These are phyloP conservation scores for Fusarium mundagurra DNA, from an alignment of 2,329 filamentous ascomycete species.

Conservation along the genomic window DNA sequence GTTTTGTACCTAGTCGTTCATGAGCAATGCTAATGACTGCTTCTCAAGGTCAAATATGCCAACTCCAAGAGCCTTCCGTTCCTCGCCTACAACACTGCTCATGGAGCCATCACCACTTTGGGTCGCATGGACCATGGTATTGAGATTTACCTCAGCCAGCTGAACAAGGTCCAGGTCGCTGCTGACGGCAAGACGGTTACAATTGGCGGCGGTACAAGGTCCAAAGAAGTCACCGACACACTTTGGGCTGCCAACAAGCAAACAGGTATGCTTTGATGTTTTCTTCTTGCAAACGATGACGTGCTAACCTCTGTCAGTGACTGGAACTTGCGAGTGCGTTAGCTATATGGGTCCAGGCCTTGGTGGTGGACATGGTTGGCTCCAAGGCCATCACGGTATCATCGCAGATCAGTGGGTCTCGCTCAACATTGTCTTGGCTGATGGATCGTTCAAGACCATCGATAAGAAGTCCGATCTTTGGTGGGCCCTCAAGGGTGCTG, in stretches of 20 bases:
- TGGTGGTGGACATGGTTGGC: constrained; percentile 46
- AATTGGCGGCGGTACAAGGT: constrained; percentile 58
- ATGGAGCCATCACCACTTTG: constrained; percentile 61
- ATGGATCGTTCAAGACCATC: constrained; percentile 40
- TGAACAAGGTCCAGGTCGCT: constrained; percentile 55
- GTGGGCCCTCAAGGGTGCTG: constrained; percentile 49
- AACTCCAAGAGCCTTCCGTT: constrained; percentile 59
- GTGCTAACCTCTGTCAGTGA: constrained; percentile 21
- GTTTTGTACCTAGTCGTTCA: rapidly evolving
- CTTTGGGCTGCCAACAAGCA: constrained; percentile 63
- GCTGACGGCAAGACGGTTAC: constrained; percentile 56
- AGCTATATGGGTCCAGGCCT: constrained; percentile 45
- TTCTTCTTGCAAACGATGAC: too few relatives aligned
- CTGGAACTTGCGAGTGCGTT: constrained; percentile 42
- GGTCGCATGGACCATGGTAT: constrained; percentile 60
- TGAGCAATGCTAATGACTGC: not conserved
- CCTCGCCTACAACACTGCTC: constrained; percentile 62
- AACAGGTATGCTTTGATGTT: constrained; percentile 48
- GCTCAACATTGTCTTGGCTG: constrained; percentile 46
- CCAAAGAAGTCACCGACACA: constrained; percentile 56
- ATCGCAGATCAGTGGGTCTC: constrained; percentile 49
- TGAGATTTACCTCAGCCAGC: constrained; percentile 57
- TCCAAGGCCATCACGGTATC: constrained; percentile 45
- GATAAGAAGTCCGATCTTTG: constrained; percentile 45
- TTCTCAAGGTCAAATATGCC: constrained; percentile 52